Base-by-base conservation (phyloP, 306 rosid genomes). In the Acacia confusa region DNA sequence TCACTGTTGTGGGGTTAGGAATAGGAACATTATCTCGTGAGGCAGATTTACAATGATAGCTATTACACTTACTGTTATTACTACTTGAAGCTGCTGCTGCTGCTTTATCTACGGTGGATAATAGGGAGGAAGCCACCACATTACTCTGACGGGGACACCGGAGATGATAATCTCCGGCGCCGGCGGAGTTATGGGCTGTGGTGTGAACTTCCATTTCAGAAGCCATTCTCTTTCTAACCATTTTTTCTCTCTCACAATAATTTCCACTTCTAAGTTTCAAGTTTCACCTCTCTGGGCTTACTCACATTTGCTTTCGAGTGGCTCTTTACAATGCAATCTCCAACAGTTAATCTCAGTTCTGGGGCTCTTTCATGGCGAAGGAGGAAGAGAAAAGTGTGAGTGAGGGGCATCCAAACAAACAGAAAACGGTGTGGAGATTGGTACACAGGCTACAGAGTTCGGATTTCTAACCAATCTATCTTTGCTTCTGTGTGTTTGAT, bases 201-300 rank as follows among this genome's bases (percentile, higher is more conserved):
- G 79, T 68, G 60, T 91, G 95, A 41, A 82, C 82, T 69, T 92
- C 99, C 88, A 93, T 88, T 81, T 95, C 99, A 0, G 96, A 93
- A 2, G 99, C 99, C 92, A 92, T 84, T 83, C 99, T 91, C 78
- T 95, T 95, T 79, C 98, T 84, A 70, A 89, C 85, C 85, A 93
- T 86, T 57, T 93, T 92, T 0, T 2, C 7, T 1, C 8, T 17
- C 57, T 1, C n/a, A 50, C 57, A 36, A 36, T 36, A 36, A 36
- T 36, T 36, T n/a, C 25, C 57, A 50, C 57, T 50, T 55, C 24
- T 25, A 12, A 45, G 19, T 15, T 47, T 17, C 3, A 8, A 55
- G 61, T 55, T 55, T 55, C 4, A 0, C 24, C 1, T 20, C 10
- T 17, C 61, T 55, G 25, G 12, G 61, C 7, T 9, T 55, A 45